Base-by-base conservation (phyloP, 805 yeast genomes). In the Candida ficus region DNA sequence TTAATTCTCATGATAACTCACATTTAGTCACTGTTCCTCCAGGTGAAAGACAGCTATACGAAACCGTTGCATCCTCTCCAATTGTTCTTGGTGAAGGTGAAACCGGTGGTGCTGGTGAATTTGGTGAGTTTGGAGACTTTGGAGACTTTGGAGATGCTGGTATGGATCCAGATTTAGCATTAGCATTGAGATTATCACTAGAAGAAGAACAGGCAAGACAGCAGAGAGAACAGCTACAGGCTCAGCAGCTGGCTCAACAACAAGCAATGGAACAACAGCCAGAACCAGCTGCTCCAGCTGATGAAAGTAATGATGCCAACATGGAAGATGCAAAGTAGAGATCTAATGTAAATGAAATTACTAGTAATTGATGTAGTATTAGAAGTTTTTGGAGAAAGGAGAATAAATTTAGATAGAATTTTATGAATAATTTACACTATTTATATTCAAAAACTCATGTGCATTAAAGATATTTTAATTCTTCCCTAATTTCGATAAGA, bases 171-270 rank as follows among this genome's bases (percentile, higher is more conserved):
- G 99, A 93, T 64, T 76, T 93, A 58, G 99, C 98, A 0, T 72
- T 93, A 71, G 99, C 98, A 1, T 75, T 93, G 56, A 80, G 98
- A 59, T 71, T 93, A 62, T 91, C 98, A 1, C 71, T 93, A 56
- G 98, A 93, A 58, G 99, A 93, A 58, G 98, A 91, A 60, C 85
- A 83, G 54, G 82, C 86, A 38, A 79, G 98, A 67, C 96, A 88
- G 58, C 95, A 86, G 49, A 75, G 90, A 58, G 80, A 78, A 51
- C 39, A 39, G 10, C 43, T 31, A 19, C 42, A 37, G 16, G 35
- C 31, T 16, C 38, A 33, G 13, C 35, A 23, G 13, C 39, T 35
- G 13, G 39, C 14, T 6, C 39, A 38, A 33, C n/a, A n/a, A n/a
- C n/a, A n/a, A n/a, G n/a, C n/a, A n/a, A n/a, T n/a, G n/a, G n/a